Evolutionary conservation across 192 early-diverging fungal species (phyloP).

Genomic region (Gaertneriomyces semiglobifer): DNA sequence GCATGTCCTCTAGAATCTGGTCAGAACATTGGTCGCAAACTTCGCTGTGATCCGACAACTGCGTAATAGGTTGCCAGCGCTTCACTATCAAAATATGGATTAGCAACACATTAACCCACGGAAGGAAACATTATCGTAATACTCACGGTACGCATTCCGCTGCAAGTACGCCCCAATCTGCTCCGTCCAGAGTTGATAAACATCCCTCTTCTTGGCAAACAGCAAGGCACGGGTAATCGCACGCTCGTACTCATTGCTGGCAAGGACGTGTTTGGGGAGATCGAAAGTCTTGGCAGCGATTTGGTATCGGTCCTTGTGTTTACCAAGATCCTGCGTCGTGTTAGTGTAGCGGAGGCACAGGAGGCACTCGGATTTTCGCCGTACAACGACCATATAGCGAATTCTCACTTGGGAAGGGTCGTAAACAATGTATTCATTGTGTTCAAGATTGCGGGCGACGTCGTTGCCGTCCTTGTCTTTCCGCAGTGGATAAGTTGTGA

Average conservation of each 20-base stretch:
- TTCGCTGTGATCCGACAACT: slow-evolving; percentile 11
- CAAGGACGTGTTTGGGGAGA: not conserved
- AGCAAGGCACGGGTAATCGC: slow-evolving; percentile 10
- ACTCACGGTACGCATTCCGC: slow-evolving; percentile 7
- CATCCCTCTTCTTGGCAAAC: not conserved
- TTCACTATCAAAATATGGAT: not conserved
- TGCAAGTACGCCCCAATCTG: not conserved
- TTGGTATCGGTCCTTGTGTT: not conserved
- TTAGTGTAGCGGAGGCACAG: slow-evolving; percentile 9
- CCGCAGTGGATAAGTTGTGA: slow-evolving; percentile 3
- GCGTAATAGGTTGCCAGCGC: slow-evolving; percentile 23
- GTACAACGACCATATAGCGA: slow-evolving; percentile 48
- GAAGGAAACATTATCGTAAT: not conserved
- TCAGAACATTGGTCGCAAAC: slow-evolving; percentile 30
- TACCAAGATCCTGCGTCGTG: not conserved
- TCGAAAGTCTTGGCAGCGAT: not conserved
- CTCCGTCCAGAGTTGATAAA: slow-evolving; percentile 10
- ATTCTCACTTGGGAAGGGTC: slow-evolving; percentile 65
- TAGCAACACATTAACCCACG: not conserved
- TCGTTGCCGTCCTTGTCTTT: slow-evolving; percentile 12
- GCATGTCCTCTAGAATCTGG: slow-evolving; percentile 17
- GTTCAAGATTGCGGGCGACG: slow-evolving; percentile 29
- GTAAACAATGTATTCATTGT: slow-evolving; percentile 78
- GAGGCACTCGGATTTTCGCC: slow-evolving; percentile 21
- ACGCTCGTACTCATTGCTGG: slow-evolving; percentile 11